Base-by-base conservation (phyloP, 352 stramenopile genomes). In the Pythium plurisporium region DNA sequence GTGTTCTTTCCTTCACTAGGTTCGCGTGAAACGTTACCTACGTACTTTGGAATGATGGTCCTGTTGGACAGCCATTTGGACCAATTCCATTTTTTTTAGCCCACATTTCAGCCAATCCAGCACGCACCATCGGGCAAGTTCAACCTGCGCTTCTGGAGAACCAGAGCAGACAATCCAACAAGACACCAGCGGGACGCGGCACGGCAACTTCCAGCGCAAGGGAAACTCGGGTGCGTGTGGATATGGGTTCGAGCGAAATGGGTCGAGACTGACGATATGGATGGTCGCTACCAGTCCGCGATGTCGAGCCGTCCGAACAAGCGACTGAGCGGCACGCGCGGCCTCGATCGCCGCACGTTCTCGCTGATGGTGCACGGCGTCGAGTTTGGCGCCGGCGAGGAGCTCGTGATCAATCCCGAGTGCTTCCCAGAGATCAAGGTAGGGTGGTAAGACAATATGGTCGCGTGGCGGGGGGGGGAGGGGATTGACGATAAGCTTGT, bases 321-420 rank as follows among this genome's bases (percentile, higher is more conserved):
- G 29, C 74, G 71, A 26, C 70, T 62, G 14, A 74, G 37, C 33
- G 53, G 59, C 30, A 53, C 56, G 56, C 61, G 62, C 31, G 51
- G 34, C 27, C n/a, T 31, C 14, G 72, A 79, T 27, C 70, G 69
- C 8, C 66, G 72, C 19, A 63, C 67, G 30, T 71, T 82, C 55
- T 81, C 73, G 46, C 77, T 92, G 25, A 81, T 87, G 49, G 73
- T 93, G 19, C 82, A 93, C 40, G 80, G 74, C 0, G 70, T 75
- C 11, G 80, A 93, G 64, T 93, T 86, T 57, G 74, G 70, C 55
- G 61, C 62, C 40, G 79, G 82, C 0, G 78, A 88, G 38, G 64
- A 89, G 50, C 64, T 93, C 20, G 79, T 93, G 40, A 57, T 93
- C 5, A 93, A 91, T 52, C 82, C 82, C 26, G 82, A 93, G 9